Evolutionary conservation across 345 rosid genomes (phyloP).

Genomic region (Acer negundo): DNA sequence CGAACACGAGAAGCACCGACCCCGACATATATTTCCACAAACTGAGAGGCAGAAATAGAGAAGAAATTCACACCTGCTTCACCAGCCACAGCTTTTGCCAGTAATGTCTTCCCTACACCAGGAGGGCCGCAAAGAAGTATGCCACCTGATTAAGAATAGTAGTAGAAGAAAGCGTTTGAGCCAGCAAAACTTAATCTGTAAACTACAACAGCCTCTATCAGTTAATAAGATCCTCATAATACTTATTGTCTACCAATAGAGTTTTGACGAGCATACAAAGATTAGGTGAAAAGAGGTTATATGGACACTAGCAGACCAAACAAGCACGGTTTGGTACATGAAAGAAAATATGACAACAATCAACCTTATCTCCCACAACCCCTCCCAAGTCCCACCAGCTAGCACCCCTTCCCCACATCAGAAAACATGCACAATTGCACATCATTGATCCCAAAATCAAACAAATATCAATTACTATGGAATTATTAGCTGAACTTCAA

Average conservation of each 20-base stretch:
- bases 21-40: conserved; percentile 95
- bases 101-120: conserved; percentile 90
- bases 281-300: background rate
- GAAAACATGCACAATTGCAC: too few species aligned
- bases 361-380: background rate
- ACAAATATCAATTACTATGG: background rate
- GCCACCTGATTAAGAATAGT: conserved; percentile 58
- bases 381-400: background rate
- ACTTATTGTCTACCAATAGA: background rate
- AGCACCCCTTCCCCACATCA: too few species aligned
- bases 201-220: background rate
- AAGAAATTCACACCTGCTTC: conserved; percentile 97
- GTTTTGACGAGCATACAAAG: background rate
- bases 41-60: conserved; percentile 96
- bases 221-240: background rate
- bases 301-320: background rate
- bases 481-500: background rate
- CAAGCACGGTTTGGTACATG: background rate
- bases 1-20: conserved; percentile 97
- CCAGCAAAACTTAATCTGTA: background rate
- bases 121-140: conserved; percentile 96
- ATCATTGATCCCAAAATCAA: background rate
- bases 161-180: background rate
- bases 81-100: conserved; percentile 98
- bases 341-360: background rate